Percentiles rank a stretch among this genome's conserved stretches.
phyloP scores from a whole-genome alignment of 768 basidiomycete genomes.

The Lyophyllum atratum region DNA sequence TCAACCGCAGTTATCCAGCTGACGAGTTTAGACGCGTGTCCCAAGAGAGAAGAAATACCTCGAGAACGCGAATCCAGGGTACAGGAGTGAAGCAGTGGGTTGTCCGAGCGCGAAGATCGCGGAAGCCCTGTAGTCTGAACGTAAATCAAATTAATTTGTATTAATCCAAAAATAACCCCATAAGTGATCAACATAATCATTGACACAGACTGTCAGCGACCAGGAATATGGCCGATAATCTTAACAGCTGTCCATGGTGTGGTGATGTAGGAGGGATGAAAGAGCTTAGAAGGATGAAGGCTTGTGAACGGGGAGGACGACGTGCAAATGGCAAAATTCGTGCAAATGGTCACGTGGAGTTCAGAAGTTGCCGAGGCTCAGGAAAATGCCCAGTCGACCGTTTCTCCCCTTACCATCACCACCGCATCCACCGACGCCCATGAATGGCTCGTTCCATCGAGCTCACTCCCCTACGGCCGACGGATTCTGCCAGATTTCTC shows the following conservation, averaged over 20 bases:
- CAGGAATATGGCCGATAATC: too few species aligned
- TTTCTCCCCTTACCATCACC: neutral
- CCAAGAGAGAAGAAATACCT: neutral
- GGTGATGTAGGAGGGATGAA: neutral
- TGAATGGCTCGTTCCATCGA: conserved; percentile 25
- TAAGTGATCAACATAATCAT: too few species aligned
- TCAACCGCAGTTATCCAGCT: neutral
- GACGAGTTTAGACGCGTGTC: neutral
- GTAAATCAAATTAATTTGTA: too few species aligned
- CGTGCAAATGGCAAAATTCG: neutral
- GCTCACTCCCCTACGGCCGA: conserved; percentile 28
- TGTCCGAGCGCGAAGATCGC: too few species aligned
- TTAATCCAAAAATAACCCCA: too few species aligned
- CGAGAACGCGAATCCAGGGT: too few species aligned
- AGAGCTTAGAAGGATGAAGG: neutral
- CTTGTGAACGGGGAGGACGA: neutral
- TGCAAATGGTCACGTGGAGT: neutral
- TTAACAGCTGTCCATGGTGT: neutral
- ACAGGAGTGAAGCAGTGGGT: too few species aligned
- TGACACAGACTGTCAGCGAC: too few species aligned
- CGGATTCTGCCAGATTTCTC: conserved; percentile 36
- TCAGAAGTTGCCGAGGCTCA: too few species aligned
- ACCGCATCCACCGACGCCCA: neutral
- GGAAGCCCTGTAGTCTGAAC: too few species aligned
- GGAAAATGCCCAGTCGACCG: neutral